phyloP scores from a whole-genome alignment of 169 alveolate species.

The Plasmodium vivax region DNA sequence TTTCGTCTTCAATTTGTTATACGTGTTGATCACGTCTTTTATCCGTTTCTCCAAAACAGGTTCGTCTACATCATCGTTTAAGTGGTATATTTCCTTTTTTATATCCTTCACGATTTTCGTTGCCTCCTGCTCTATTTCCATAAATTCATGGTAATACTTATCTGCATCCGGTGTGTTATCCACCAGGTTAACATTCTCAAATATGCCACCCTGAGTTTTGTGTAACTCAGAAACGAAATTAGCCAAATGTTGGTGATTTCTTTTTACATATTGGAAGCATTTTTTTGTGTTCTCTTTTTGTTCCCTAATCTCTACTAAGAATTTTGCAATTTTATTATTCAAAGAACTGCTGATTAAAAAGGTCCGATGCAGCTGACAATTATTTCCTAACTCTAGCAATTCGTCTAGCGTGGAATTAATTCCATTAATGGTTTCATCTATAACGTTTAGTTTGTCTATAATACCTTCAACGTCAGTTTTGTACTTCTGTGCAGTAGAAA shows the following conservation, averaged over 20 bases:
- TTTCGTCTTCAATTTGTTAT: not conserved
- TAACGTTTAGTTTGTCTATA: not conserved
- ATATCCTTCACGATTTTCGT: not conserved
- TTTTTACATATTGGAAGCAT: not conserved
- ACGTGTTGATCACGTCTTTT: not conserved
- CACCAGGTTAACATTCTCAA: not conserved
- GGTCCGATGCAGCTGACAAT: slow-evolving; percentile 1
- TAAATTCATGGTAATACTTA: slow-evolving; percentile 1
- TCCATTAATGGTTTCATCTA: not conserved
- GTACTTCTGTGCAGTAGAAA: not conserved
- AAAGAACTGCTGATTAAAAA: slow-evolving; percentile 9
- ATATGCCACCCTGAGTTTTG: not conserved
- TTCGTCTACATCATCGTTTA: not conserved
- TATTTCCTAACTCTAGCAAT: slow-evolving; percentile 12
- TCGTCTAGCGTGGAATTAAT: not conserved
- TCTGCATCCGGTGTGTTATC: slow-evolving; percentile 3
- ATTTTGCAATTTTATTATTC: not conserved
- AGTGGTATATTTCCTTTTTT: slow-evolving; percentile 5
- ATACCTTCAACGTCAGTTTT: not conserved
- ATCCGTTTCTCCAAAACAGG: not conserved
- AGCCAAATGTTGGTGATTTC: not conserved
- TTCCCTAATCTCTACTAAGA: not conserved
- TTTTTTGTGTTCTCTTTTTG: slow-evolving; percentile 2
- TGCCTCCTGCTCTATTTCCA: not conserved
- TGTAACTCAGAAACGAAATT: not conserved